These are phyloP conservation scores for Globisporangium cederbergense DNA, from an alignment of 352 stramenopile species.

Conservation along the genomic window DNA sequence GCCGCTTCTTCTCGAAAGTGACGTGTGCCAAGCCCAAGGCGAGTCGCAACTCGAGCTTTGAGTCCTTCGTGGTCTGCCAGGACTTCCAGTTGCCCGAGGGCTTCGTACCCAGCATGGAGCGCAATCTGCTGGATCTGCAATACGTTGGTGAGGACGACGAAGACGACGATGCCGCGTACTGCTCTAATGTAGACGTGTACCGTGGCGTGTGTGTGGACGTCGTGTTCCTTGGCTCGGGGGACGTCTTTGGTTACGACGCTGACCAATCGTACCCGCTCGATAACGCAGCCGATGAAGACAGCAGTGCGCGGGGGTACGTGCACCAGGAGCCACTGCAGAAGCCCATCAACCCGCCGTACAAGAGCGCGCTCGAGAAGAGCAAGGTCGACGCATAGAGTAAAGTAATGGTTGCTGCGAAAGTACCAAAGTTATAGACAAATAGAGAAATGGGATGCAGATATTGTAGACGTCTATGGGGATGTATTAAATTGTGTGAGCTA, in stretches of 20 bases:
- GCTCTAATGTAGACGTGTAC: constrained; percentile 30
- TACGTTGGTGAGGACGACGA: constrained; percentile 42
- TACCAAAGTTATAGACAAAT: not conserved
- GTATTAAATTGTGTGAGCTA: constrained; percentile 9
- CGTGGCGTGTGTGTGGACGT: constrained; percentile 56
- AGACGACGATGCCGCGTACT: constrained; percentile 22
- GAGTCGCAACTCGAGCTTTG: constrained; percentile 83
- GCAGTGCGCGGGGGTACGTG: constrained; percentile 31
- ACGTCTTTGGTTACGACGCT: constrained; percentile 77
- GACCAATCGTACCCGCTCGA: constrained; percentile 84
- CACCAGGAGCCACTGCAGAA: constrained; percentile 80
- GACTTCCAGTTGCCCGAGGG: constrained; percentile 48
- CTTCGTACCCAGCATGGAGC: constrained; percentile 63
- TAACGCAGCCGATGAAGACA: not conserved
- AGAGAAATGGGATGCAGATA: constrained; percentile 13
- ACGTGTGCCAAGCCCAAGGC: constrained; percentile 83
- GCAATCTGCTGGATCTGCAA: constrained; percentile 63
- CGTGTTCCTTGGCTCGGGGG: constrained; percentile 65
- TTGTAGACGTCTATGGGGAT: constrained; percentile 6
- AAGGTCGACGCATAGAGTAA: constrained; percentile 15
- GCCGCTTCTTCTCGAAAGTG: constrained; percentile 64
- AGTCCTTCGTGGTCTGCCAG: constrained; percentile 80
- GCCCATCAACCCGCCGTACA: constrained; percentile 86
- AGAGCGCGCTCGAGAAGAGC: constrained; percentile 62
- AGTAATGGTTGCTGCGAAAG: not conserved